phyloP scores from a whole-genome alignment of 164 flowering plant species.

The Macadamia tetraphylla region DNA sequence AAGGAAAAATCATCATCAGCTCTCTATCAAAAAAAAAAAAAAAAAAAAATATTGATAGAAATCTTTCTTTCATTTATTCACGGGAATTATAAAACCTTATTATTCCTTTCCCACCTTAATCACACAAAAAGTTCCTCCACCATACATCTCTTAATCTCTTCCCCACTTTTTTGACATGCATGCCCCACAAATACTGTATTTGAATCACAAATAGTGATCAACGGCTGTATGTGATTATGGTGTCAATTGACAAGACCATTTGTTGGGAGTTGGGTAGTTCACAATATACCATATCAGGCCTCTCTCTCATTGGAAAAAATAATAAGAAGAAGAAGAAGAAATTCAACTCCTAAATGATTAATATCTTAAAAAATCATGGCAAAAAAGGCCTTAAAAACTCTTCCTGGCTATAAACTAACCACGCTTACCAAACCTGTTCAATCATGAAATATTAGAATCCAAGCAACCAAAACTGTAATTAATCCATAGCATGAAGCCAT shows the following conservation, averaged over 20 bases:
- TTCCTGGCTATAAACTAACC: background rate
- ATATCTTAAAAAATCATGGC: background rate
- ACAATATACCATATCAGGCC: background rate
- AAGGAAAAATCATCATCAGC: too few species aligned
- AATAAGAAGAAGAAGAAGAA: too few species aligned
- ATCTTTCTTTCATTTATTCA: too few species aligned
- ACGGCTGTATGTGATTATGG: background rate
- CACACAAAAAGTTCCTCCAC: too few species aligned
- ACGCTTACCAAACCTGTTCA: background rate
- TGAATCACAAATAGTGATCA: background rate
- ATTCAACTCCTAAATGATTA: background rate
- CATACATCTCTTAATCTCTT: too few species aligned
- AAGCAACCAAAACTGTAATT: conserved; percentile 22
- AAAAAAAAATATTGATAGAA: too few species aligned
- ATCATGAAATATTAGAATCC: conserved; percentile 25
- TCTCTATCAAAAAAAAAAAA: too few species aligned
- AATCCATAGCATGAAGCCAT: conserved; percentile 2
- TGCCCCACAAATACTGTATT: background rate
- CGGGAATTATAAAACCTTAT: too few species aligned
- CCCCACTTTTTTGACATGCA: too few species aligned
- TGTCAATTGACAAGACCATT: background rate
- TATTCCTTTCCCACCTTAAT: too few species aligned
- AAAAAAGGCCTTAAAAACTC: background rate
- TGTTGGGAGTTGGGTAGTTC: background rate
- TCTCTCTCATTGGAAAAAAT: background rate